These are phyloP conservation scores for Trichoderma atrobrunneum DNA, from an alignment of 2,329 filamentous ascomycete genomes.

Conservation along the genomic window DNA sequence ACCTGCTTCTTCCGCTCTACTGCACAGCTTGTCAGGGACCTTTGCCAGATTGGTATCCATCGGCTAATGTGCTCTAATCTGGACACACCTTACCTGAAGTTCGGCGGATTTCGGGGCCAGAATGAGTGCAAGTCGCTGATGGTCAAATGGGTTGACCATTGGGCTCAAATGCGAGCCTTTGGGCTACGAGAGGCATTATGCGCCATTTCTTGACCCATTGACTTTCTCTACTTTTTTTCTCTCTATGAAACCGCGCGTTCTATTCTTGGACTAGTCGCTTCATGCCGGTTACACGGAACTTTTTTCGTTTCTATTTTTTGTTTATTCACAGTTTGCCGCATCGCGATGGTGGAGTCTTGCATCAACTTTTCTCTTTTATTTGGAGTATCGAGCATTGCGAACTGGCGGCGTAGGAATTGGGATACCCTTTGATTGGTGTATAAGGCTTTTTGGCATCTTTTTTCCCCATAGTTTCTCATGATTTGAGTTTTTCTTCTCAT, in stretches of 20 bases:
- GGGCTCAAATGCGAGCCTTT: background rate
- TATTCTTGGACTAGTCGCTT: conserved; percentile 12
- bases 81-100: background rate
- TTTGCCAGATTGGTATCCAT: background rate
- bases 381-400: conserved; percentile 13
- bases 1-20: conserved; percentile 1
- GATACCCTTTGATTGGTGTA: conserved; percentile 12
- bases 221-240: background rate
- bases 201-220: conserved; percentile 10
- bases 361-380: background rate
- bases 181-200: background rate
- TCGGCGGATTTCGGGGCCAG: background rate
- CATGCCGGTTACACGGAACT: background rate
- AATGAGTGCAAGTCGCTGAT: background rate
- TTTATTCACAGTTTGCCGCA: conserved; percentile 4
- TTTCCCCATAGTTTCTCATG: background rate
- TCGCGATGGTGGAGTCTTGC: conserved; percentile 15
- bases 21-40: background rate
- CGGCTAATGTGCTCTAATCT: background rate
- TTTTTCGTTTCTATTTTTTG: background rate
- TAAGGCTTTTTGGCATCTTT: background rate
- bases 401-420: conserved; percentile 7
- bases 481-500: background rate
- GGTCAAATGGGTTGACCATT: background rate
- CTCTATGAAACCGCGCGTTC: background rate